Conservation (phyloP, 441 rosid species). For the Aquilaria agallochum region DNA sequence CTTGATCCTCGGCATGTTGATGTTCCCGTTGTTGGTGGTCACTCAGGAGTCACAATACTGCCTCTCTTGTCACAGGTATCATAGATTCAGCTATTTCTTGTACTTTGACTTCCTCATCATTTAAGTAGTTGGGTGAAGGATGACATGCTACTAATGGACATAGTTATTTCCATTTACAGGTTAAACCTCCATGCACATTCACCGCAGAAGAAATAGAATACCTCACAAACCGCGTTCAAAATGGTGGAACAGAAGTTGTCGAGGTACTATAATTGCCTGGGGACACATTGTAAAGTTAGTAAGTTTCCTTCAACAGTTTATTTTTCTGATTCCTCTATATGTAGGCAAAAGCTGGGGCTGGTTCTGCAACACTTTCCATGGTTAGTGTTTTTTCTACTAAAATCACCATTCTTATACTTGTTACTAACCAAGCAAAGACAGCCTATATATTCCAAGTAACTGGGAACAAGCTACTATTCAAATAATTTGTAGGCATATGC, state of each 20-base stretch:
- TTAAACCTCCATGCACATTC: slow-evolving; percentile 69
- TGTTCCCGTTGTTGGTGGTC: slow-evolving; percentile 93
- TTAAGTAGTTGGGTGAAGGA: not conserved
- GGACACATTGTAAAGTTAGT: not conserved
- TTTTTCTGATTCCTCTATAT: not conserved
- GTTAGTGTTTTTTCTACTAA: slow-evolving; percentile 26
- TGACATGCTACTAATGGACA: not conserved
- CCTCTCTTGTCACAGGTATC: slow-evolving; percentile 74
- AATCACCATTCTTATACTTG: slow-evolving; percentile 5
- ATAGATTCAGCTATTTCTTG: not conserved
- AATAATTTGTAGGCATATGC: slow-evolving; percentile 63
- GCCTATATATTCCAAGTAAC: not conserved
- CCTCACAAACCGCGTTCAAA: slow-evolving; percentile 80
- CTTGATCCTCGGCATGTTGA: slow-evolving; percentile 72
- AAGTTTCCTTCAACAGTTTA: not conserved
- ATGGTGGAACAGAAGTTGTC: slow-evolving; percentile 94
- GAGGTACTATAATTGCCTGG: slow-evolving; percentile 31
- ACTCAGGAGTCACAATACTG: slow-evolving; percentile 82
- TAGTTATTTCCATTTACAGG: slow-evolving; percentile 25
- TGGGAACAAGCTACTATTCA: slow-evolving; percentile 2
- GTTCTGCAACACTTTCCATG: slow-evolving; percentile 97
- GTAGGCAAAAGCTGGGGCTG: slow-evolving; percentile 91
- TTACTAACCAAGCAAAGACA: not conserved
- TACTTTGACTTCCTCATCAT: not conserved
- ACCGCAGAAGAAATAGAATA: slow-evolving; percentile 61